These are phyloP conservation scores for Paramyrothecium sp. DNA, from an alignment of 2,329 filamentous ascomycete species.

Conservation along the genomic window DNA sequence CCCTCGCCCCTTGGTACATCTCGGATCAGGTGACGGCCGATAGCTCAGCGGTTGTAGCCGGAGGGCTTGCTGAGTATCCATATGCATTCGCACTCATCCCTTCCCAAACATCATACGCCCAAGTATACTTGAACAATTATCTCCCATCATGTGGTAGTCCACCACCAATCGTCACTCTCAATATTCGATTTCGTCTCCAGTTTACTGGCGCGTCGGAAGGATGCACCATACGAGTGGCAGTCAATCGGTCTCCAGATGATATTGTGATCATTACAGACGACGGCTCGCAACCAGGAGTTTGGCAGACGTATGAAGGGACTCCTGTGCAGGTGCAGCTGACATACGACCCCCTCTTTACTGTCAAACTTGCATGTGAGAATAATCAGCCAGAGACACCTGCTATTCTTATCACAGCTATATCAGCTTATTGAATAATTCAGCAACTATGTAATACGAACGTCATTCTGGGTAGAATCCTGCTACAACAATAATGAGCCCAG, in stretches of 20 bases:
- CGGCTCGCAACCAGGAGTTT: slow-evolving; percentile 3
- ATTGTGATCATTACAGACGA: slow-evolving; percentile 5
- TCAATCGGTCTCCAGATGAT: slow-evolving; percentile 4
- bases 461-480: too few species aligned
- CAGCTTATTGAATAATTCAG: neutral
- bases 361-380: slow-evolving; percentile 8
- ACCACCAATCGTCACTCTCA: slow-evolving; percentile 7
- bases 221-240: slow-evolving; percentile 6
- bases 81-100: slow-evolving; percentile 11
- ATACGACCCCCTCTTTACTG: slow-evolving; percentile 9
- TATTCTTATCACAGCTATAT: neutral
- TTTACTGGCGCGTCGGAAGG: slow-evolving; percentile 8
- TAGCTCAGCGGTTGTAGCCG: neutral
- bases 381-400: neutral
- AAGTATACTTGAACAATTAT: slow-evolving; percentile 10
- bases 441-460: too few species aligned
- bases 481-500: too few species aligned
- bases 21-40: slow-evolving; percentile 10
- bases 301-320: slow-evolving; percentile 6
- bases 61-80: neutral
- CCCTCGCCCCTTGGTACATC: slow-evolving; percentile 7
- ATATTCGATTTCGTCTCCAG: slow-evolving; percentile 7
- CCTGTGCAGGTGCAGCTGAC: slow-evolving; percentile 5
- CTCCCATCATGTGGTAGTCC: slow-evolving; percentile 6
- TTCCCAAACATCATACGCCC: slow-evolving; percentile 6